phyloP scores from a whole-genome alignment of 2,329 filamentous ascomycete species.

The Colletotrichum tropicicola region DNA sequence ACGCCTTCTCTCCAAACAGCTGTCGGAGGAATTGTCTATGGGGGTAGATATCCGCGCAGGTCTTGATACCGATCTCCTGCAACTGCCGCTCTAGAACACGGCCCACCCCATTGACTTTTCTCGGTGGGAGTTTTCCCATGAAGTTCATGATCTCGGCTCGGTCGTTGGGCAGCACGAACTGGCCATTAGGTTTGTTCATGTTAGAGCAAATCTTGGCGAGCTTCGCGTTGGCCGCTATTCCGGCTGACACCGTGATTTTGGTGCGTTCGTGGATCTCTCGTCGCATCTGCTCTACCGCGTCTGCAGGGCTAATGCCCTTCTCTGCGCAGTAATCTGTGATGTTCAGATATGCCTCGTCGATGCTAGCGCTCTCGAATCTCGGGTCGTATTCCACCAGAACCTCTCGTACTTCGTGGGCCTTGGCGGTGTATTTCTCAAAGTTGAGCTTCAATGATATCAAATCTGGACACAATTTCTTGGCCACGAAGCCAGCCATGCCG shows the following conservation, averaged over 20 bases:
- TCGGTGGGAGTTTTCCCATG: conserved; percentile 82
- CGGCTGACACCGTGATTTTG: conserved; percentile 89
- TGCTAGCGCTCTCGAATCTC: conserved; percentile 90
- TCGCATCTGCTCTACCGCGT: conserved; percentile 81
- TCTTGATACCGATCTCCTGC: conserved; percentile 85
- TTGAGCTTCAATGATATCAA: conserved; percentile 85
- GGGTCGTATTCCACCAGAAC: conserved; percentile 89
- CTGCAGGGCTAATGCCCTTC: conserved; percentile 73
- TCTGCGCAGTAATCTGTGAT: conserved; percentile 85
- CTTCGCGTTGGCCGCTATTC: conserved; percentile 92
- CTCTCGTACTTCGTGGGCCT: conserved; percentile 86
- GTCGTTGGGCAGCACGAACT: conserved; percentile 80
- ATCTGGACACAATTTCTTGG: conserved; percentile 90
- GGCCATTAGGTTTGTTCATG: conserved; percentile 95
- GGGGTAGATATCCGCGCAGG: conserved; percentile 85
- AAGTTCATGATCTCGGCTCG: conserved; percentile 82
- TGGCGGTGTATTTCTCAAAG: conserved; percentile 89
- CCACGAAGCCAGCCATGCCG: conserved; percentile 96
- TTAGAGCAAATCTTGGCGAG: conserved; percentile 97
- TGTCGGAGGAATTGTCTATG: conserved; percentile 77
- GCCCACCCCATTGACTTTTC: conserved; percentile 96
- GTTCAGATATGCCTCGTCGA: conserved; percentile 96
- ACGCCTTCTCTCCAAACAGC: conserved; percentile 92
- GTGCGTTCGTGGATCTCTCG: conserved; percentile 78
- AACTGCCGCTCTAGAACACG: conserved; percentile 93